These are phyloP conservation scores for Penicillium roqueforti DNA, from an alignment of 495 filamentous ascomycete species.

Conservation along the genomic window DNA sequence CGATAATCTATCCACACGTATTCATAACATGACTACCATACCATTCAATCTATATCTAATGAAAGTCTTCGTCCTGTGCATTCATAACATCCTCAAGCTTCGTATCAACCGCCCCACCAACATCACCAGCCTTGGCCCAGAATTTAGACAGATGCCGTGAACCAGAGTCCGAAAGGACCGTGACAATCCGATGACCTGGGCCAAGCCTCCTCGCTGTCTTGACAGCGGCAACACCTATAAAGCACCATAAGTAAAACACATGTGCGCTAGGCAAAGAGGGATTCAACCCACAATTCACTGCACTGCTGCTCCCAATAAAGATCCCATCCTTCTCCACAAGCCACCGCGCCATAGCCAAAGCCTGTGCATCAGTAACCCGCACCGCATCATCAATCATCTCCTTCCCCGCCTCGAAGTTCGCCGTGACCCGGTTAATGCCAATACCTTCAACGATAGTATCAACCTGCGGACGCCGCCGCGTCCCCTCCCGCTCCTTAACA, in stretches of 20 bases:
- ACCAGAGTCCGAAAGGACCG: slow-evolving; percentile 87
- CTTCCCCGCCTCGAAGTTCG: slow-evolving; percentile 84
- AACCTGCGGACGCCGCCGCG: slow-evolving; percentile 80
- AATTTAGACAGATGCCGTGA: slow-evolving; percentile 91
- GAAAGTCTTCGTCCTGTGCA: slow-evolving; percentile 35
- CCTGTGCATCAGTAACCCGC: slow-evolving; percentile 86
- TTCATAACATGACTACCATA: neutral
- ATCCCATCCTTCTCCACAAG: slow-evolving; percentile 94
- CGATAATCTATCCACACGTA: neutral
- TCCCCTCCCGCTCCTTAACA: slow-evolving; percentile 80
- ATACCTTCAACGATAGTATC: slow-evolving; percentile 97
- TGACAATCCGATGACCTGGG: slow-evolving; percentile 78
- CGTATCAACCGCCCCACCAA: slow-evolving; percentile 54
- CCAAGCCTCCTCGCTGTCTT: slow-evolving; percentile 71
- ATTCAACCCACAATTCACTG: slow-evolving; percentile 75
- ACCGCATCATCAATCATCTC: slow-evolving; percentile 86
- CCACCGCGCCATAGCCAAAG: slow-evolving; percentile 88
- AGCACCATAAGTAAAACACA: slow-evolving; percentile 4
- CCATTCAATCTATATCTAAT: slow-evolving; percentile 11
- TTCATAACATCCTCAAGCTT: slow-evolving; percentile 51
- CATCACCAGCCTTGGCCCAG: slow-evolving; percentile 75
- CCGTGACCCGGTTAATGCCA: slow-evolving; percentile 86
- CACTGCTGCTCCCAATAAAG: slow-evolving; percentile 89
- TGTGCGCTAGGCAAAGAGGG: neutral
- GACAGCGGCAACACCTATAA: slow-evolving; percentile 72